phyloP scores from a whole-genome alignment of 73 alveolate genomes.

The Paramecium tetraurelia region DNA sequence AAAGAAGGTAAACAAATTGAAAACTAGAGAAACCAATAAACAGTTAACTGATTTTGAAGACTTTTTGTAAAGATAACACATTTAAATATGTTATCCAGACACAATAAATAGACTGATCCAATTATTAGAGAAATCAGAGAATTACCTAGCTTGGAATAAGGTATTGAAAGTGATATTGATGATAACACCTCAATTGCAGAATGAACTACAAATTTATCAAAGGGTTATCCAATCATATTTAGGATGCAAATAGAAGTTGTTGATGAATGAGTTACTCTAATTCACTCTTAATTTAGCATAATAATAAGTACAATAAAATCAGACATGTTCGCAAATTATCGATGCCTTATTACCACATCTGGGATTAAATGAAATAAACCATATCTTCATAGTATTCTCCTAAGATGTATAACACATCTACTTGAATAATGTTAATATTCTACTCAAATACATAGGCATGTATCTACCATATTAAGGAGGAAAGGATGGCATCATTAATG shows the following conservation, averaged over 20 bases:
- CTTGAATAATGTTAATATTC: neutral
- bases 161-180: neutral
- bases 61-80: neutral
- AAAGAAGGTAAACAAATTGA: neutral
- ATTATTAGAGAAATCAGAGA: neutral
- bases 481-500: neutral
- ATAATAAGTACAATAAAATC: neutral
- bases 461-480: neutral
- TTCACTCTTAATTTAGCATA: neutral
- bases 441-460: neutral
- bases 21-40: neutral
- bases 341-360: neutral
- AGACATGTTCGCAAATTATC: neutral
- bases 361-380: neutral
- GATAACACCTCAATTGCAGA: neutral
- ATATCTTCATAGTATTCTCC: neutral
- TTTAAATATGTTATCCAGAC: neutral
- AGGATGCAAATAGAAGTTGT: neutral
- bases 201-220: neutral
- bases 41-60: conserved; percentile 17
- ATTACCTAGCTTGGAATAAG: neutral
- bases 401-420: neutral
- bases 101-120: neutral
- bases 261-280: conserved; percentile 2
- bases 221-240: neutral